Evolutionary conservation across 78 protist genomes (phyloP).

Genomic region (Tieghemostelium lacteum): DNA sequence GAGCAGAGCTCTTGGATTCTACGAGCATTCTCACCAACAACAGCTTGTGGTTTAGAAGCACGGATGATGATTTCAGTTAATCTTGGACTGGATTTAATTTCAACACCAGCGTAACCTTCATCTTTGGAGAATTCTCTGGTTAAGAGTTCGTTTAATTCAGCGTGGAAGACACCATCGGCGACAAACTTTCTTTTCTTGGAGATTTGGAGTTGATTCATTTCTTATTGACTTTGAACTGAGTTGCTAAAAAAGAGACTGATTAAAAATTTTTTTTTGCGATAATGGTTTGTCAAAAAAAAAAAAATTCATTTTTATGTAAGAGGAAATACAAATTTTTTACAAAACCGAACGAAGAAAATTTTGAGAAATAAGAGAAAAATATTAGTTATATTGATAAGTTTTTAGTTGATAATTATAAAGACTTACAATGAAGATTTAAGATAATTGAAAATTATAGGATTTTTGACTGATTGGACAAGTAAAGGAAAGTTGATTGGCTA

Average conservation of each 20-base stretch:
- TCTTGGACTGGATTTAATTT: constrained; percentile 90
- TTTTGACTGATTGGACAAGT: constrained; percentile 23
- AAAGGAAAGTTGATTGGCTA: constrained; percentile 35
- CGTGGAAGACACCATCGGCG: constrained; percentile 99
- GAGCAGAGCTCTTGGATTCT: constrained; percentile 98
- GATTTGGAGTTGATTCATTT: constrained; percentile 42
- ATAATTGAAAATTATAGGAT: neutral
- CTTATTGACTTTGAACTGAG: neutral
- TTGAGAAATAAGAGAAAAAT: neutral
- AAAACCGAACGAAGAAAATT: neutral
- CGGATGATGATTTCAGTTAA: constrained; percentile 99
- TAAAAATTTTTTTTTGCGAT: too few species aligned
- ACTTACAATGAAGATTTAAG: neutral
- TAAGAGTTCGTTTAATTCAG: constrained; percentile 99
- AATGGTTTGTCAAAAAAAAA: too few species aligned
- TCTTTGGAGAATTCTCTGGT: constrained; percentile 96
- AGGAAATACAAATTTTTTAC: too few species aligned
- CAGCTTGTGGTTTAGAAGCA: constrained; percentile 96
- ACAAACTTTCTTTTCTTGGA: constrained; percentile 94
- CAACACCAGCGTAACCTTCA: constrained; percentile 98
- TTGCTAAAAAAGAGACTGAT: too few species aligned
- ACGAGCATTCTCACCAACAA: constrained; percentile 97
- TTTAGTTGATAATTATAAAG: neutral
- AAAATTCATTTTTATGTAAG: neutral
- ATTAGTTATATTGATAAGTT: neutral